Percentiles rank a stretch among this genome's conserved stretches.
Evolutionary conservation across 2,329 filamentous ascomycete species (phyloP).

Genomic region (Ascochyta rabiei): DNA sequence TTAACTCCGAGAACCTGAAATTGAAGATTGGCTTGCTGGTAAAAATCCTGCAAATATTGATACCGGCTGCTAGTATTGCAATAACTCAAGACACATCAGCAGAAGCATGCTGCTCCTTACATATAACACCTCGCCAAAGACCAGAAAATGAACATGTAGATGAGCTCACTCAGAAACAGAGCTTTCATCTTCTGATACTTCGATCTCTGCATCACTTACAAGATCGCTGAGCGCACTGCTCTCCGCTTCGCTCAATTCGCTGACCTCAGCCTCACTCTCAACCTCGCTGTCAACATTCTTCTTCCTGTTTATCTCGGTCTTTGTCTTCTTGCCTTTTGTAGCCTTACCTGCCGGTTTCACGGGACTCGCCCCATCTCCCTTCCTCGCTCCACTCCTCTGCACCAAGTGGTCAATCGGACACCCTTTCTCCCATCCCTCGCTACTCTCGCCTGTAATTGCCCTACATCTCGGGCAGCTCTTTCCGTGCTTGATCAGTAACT

Average conservation of each 20-base stretch:
- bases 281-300: constrained; percentile 27
- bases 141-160: background rate
- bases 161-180: constrained; percentile 4
- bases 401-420: constrained; percentile 70
- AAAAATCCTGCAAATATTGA: background rate
- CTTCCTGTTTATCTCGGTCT: constrained; percentile 6
- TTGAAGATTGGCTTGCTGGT: too few species aligned
- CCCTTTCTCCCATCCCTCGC: constrained; percentile 66
- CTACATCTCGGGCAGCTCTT: constrained; percentile 66
- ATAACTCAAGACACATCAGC: background rate
- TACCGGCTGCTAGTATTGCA: background rate
- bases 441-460: constrained; percentile 65
- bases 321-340: constrained; percentile 22
- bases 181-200: background rate
- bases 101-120: background rate
- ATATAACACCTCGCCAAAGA: background rate
- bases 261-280: constrained; percentile 36
- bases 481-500: constrained; percentile 67
- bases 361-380: constrained; percentile 41
- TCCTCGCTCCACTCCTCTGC: constrained; percentile 61
- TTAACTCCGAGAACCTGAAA: background rate
- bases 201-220: constrained; percentile 10
- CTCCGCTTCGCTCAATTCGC: constrained; percentile 39
- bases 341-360: constrained; percentile 14
- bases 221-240: constrained; percentile 14